Percentiles rank a stretch among this genome's conserved stretches.
Conservation (phyloP, 1,284 basidiomycete species). For the Marasmius sp. region DNA sequence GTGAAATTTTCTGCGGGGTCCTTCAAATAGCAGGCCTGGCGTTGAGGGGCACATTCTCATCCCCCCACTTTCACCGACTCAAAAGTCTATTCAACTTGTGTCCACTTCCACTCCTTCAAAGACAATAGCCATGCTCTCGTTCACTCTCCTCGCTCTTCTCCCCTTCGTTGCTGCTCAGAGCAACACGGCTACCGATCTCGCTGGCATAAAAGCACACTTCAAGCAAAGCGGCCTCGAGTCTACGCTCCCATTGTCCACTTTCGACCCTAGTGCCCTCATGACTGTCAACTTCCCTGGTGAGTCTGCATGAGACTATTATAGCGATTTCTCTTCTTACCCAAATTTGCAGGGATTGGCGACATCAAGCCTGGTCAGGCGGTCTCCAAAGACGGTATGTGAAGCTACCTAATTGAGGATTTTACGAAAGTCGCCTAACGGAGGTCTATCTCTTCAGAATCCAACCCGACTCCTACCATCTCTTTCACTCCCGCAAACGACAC, state of each 20-base stretch:
- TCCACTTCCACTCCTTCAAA: neutral
- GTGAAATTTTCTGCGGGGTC: too few relatives aligned
- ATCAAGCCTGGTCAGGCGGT: conserved; percentile 61
- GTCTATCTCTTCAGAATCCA: conserved; percentile 41
- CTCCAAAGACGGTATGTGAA: conserved; percentile 50
- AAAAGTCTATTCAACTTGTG: neutral
- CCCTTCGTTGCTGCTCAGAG: conserved; percentile 44
- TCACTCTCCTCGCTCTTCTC: conserved; percentile 36
- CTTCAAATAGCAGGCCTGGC: neutral
- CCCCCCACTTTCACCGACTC: neutral
- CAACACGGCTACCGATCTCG: conserved; percentile 38
- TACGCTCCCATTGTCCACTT: conserved; percentile 50
- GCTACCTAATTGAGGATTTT: neutral
- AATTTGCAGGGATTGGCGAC: conserved; percentile 38
- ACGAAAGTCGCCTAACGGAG: conserved; percentile 10
- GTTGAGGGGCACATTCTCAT: neutral
- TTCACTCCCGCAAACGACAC: conserved; percentile 49
- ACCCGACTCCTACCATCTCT: conserved; percentile 48
- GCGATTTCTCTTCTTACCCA: neutral
- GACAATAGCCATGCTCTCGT: conserved; percentile 30
- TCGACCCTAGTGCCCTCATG: conserved; percentile 57
- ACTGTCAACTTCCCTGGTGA: conserved; percentile 48
- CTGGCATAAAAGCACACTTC: conserved; percentile 63
- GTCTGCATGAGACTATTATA: neutral
- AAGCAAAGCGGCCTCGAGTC: conserved; percentile 59